Evolutionary conservation across 106 monocot species (phyloP).

Genomic region (Iris macrosiphon): DNA sequence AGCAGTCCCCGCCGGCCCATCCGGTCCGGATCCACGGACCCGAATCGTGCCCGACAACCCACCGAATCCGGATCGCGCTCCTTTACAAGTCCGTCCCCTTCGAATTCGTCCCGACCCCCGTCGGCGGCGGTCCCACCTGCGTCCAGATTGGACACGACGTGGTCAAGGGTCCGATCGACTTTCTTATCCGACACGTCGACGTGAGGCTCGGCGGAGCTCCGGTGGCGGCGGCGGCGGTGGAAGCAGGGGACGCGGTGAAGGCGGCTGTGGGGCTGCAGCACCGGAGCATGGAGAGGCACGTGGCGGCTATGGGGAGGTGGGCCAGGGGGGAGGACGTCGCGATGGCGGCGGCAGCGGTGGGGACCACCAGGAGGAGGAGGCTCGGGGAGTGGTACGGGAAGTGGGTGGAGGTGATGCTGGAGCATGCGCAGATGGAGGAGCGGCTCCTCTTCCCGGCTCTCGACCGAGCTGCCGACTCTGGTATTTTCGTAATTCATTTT

Average conservation of each 20-base stretch:
- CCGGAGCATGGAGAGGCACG: slow-evolving; percentile 58
- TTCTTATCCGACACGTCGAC: slow-evolving; percentile 41
- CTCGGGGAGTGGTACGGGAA: slow-evolving; percentile 44
- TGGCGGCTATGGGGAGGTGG: slow-evolving; percentile 51
- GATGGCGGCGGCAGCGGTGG: slow-evolving; percentile 11
- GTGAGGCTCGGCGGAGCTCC: slow-evolving; percentile 32
- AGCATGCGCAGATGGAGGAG: slow-evolving; percentile 98
- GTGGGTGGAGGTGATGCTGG: slow-evolving; percentile 73
- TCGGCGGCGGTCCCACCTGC: background rate
- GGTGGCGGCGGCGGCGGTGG: slow-evolving; percentile 1
- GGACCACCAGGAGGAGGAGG: slow-evolving; percentile 26
- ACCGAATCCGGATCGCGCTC: slow-evolving; percentile 13
- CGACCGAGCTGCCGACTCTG: slow-evolving; percentile 34
- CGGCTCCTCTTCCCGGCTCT: slow-evolving; percentile 59
- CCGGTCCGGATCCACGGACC: slow-evolving; percentile 32
- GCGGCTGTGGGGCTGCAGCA: slow-evolving; percentile 52
- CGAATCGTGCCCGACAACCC: slow-evolving; percentile 7
- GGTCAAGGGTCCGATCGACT: slow-evolving; percentile 27
- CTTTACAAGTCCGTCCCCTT: slow-evolving; percentile 36
- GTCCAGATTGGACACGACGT: slow-evolving; percentile 8
- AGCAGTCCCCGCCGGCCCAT: background rate
- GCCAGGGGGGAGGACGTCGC: slow-evolving; percentile 25
- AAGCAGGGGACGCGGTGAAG: background rate
- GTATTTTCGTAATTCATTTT: slow-evolving; percentile 11
- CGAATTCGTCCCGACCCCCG: background rate